Percentiles rank a stretch among this genome's conserved stretches.
Evolutionary conservation across 2,329 filamentous ascomycete genomes (phyloP).

Genomic region (Xylariaceae sp.): DNA sequence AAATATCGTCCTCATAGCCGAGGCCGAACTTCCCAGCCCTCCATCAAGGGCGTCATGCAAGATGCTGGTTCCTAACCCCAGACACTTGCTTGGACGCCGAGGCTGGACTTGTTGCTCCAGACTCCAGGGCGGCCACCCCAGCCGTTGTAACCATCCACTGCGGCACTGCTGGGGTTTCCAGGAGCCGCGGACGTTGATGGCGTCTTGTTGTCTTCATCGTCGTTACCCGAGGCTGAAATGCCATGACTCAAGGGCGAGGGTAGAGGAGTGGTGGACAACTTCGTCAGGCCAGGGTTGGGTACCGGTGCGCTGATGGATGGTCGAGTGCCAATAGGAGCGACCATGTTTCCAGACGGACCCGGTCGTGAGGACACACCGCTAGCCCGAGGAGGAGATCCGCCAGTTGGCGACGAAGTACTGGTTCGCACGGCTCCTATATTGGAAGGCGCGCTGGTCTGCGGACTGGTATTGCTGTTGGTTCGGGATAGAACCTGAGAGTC

Average conservation of each 20-base stretch:
- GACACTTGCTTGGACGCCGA: conserved; percentile 86
- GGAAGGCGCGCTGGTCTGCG: conserved; percentile 59
- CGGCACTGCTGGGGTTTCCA: conserved; percentile 51
- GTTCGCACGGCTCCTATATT: conserved; percentile 66
- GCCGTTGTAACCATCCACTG: conserved; percentile 48
- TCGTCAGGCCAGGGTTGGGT: conserved; percentile 59
- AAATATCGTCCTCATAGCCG: background rate
- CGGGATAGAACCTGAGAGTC: conserved; percentile 56
- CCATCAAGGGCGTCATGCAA: conserved; percentile 9
- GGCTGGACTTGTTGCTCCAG: conserved; percentile 76
- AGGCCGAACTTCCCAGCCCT: background rate
- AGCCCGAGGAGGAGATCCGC: conserved; percentile 68
- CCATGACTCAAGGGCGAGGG: conserved; percentile 81
- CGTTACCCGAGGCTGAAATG: conserved; percentile 50
- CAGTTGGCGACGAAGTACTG: conserved; percentile 75
- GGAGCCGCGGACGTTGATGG: conserved; percentile 42
- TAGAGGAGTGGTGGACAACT: conserved; percentile 82
- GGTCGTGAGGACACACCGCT: conserved; percentile 54
- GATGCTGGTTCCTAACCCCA: conserved; percentile 62
- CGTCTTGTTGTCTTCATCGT: conserved; percentile 41
- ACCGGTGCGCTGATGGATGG: conserved; percentile 56
- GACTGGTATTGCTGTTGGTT: conserved; percentile 80
- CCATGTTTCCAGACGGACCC: conserved; percentile 54
- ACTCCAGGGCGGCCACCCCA: conserved; percentile 80
- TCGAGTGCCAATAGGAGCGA: conserved; percentile 90